Evolutionary conservation across 441 rosid genomes (phyloP).

Genomic region (Corymbia citriodora): DNA sequence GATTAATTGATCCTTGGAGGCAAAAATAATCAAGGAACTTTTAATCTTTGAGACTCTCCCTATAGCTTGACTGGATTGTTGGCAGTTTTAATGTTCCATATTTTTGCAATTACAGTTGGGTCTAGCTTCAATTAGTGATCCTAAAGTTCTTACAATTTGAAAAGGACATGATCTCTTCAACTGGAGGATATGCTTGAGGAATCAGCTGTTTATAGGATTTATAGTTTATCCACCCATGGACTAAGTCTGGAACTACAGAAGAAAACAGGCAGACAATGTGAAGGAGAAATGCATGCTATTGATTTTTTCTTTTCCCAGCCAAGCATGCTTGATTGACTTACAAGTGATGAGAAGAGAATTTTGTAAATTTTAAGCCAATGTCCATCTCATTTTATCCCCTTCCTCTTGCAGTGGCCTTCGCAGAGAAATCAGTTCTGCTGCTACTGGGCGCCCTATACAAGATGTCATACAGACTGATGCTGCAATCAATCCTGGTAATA

Average conservation of each 20-base stretch:
- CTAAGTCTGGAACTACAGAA: neutral
- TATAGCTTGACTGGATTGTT: neutral
- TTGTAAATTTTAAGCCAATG: neutral
- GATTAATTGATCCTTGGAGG: neutral
- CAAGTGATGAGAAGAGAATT: neutral
- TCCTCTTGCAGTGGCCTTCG: constrained; percentile 65
- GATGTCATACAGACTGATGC: constrained; percentile 99
- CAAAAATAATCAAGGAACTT: neutral
- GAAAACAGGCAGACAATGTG: neutral
- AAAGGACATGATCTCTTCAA: neutral
- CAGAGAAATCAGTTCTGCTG: constrained; percentile 98
- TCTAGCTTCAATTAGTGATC: neutral
- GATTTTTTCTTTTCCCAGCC: neutral
- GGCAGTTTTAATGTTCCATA: neutral
- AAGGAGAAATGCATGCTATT: neutral
- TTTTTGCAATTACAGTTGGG: neutral
- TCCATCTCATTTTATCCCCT: neutral
- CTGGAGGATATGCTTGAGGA: neutral
- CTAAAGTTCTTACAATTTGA: neutral
- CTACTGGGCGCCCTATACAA: constrained; percentile 98
- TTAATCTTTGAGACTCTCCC: neutral
- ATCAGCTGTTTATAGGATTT: neutral
- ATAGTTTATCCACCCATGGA: neutral
- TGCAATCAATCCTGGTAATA: constrained; percentile 96
- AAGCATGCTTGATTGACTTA: neutral